Base-by-base conservation (phyloP, 106 monocot genomes). In the Allium fistulosum region DNA sequence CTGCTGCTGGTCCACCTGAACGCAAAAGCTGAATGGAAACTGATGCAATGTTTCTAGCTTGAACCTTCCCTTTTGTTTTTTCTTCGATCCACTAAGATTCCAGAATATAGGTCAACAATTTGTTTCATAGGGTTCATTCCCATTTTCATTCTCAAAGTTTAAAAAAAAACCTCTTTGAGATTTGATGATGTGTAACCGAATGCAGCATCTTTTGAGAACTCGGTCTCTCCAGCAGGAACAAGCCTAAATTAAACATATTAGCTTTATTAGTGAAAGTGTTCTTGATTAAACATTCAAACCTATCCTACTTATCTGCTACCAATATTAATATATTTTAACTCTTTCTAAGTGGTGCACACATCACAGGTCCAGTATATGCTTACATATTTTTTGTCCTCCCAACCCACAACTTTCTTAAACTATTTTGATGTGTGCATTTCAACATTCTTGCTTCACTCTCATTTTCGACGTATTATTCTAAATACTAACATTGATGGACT, bases 121-220 rank as follows among this genome's bases (percentile, higher is more conserved):
- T 48, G 27, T 3, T 46, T 72, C 14, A 26, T 16, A 59, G 52
- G 27, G 14, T 62, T 69, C 48, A 63, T 53, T 3, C 46, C 26
- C 18, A 47, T 37, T 49, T 28, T 48, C 49, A 56, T 7, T 28
- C 26, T 17, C 10, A 69, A 46, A 5, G 50, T n/a, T 10, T 49
- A 47, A 46, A 56, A 55, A 57, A 16, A 26, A 84, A 97, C 96
- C 84, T 97, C 86, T 80, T 79, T 79, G 46, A 97, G 96, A 76
- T 97, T 89, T 60, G 96, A 97, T 64, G 92, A 80, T 79, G 84
- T 97, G 59, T 84, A 97, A 63, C 96, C 96, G 84, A 97, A 97
- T 12, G 87, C 72, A 67, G 88, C 86, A 81, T 97, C 96, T 70
- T 89, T 97, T 49, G 96, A 62, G 51, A 97, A 97, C 65, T 97